phyloP scores from a whole-genome alignment of 2,329 filamentous ascomycete species.

The Onygenales sp. region DNA sequence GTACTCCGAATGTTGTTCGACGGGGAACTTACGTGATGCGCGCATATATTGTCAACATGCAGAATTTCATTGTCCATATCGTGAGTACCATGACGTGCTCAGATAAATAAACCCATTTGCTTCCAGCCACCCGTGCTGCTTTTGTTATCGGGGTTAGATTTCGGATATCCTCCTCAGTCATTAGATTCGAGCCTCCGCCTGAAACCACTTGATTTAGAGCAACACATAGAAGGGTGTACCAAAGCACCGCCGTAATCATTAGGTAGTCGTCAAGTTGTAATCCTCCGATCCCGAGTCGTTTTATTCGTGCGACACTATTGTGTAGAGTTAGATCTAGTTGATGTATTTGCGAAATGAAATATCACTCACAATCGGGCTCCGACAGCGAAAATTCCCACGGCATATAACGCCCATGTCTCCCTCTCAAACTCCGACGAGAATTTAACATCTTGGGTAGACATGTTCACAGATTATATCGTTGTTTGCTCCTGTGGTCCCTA shows the following conservation, averaged over 20 bases:
- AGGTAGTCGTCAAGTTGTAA: conserved; percentile 48
- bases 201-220: conserved; percentile 46
- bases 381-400: conserved; percentile 27
- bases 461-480: not conserved
- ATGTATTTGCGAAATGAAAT: conserved; percentile 22
- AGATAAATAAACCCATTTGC: conserved; percentile 53
- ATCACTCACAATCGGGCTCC: conserved; percentile 32
- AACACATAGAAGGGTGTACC: conserved; percentile 48
- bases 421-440: conserved; percentile 20
- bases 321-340: not conserved
- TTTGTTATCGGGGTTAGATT: conserved; percentile 39
- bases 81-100: conserved; percentile 53
- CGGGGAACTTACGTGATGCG: conserved; percentile 35
- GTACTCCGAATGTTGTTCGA: not conserved
- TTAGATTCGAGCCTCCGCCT: conserved; percentile 50
- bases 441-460: conserved; percentile 5
- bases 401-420: conserved; percentile 29
- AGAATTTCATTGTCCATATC: conserved; percentile 44
- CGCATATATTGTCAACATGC: conserved; percentile 44
- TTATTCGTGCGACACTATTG: conserved; percentile 28
- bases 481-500: not conserved
- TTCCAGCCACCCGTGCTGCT: conserved; percentile 39
- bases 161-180: conserved; percentile 38
- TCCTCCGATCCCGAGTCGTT: conserved; percentile 37
- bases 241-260: conserved; percentile 45